Conservation (phyloP, 441 rosid species). For the Melastoma candidum region DNA sequence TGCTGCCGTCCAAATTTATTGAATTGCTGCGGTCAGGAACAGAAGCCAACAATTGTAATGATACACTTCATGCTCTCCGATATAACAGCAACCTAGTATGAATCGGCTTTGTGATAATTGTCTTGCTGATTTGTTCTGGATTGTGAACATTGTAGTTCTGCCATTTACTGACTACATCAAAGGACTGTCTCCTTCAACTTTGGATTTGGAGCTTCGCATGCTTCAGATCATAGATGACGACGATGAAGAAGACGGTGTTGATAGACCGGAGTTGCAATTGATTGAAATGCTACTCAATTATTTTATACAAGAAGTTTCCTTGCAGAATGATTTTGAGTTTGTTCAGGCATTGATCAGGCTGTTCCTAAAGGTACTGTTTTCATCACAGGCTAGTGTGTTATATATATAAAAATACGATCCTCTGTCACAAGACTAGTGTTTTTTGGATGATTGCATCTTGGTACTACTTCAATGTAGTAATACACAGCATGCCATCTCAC, state of each 20-base stretch:
- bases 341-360: conserved; percentile 73
- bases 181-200: conserved; percentile 79
- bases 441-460: too few relatives aligned
- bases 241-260: conserved; percentile 1
- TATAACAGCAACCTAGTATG: not conserved
- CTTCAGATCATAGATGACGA: conserved; percentile 84
- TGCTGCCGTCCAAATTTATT: conserved; percentile 39
- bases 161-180: conserved; percentile 70
- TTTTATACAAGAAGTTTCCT: conserved; percentile 57
- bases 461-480: too few relatives aligned
- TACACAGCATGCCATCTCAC: too few relatives aligned
- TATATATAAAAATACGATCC: too few relatives aligned
- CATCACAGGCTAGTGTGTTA: not conserved
- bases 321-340: conserved; percentile 82
- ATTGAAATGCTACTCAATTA: conserved; percentile 68
- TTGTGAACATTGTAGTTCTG: conserved; percentile 39
- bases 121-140: conserved; percentile 14
- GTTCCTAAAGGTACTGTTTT: conserved; percentile 70
- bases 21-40: conserved; percentile 53
- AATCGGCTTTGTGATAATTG: too few relatives aligned
- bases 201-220: conserved; percentile 86
- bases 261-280: conserved; percentile 52
- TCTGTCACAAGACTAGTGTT: too few relatives aligned
- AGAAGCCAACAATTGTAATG: conserved; percentile 46
- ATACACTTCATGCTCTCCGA: conserved; percentile 14